Percentiles rank a stretch among this genome's conserved stretches.
Evolutionary conservation across 768 basidiomycete species (phyloP).

Genomic region (Phaeotremella skinneri): DNA sequence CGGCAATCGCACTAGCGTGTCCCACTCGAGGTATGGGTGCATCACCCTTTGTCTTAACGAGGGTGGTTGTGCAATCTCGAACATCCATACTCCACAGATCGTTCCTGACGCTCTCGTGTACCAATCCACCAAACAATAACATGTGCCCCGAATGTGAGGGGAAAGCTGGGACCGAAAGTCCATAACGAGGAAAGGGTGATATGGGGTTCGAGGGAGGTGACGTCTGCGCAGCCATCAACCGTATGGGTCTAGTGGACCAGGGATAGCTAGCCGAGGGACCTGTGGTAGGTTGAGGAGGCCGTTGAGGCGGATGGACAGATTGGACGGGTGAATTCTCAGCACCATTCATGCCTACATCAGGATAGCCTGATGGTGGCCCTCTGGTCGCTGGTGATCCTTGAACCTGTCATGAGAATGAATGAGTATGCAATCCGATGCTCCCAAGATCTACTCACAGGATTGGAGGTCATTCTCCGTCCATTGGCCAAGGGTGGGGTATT

Average conservation of each 20-base stretch:
- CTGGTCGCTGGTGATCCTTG: not conserved
- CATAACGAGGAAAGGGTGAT: constrained; percentile 88
- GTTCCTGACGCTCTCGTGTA: constrained; percentile 81
- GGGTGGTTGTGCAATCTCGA: constrained; percentile 70
- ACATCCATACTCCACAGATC: constrained; percentile 90
- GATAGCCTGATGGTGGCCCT: not conserved
- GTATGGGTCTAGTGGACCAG: constrained; percentile 39
- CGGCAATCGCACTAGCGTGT: constrained; percentile 91
- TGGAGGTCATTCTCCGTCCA: constrained; percentile 39
- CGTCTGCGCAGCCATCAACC: constrained; percentile 21
- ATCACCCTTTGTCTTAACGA: constrained; percentile 84
- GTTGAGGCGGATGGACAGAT: constrained; percentile 4
- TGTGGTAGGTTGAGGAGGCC: constrained; percentile 10
- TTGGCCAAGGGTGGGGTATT: constrained; percentile 31
- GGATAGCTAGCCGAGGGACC: constrained; percentile 23
- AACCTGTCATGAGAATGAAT: not conserved
- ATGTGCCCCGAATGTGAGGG: constrained; percentile 68
- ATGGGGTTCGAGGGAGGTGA: constrained; percentile 60
- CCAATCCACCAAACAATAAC: constrained; percentile 94
- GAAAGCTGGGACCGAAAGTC: constrained; percentile 74
- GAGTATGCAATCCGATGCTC: not conserved
- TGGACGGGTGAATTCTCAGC: not conserved
- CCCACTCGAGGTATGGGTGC: constrained; percentile 88
- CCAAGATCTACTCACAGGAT: constrained; percentile 22
- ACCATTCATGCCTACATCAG: not conserved